Evolutionary conservation across 2,329 filamentous ascomycete species (phyloP).

Genomic region (Parastagonospora avenae): DNA sequence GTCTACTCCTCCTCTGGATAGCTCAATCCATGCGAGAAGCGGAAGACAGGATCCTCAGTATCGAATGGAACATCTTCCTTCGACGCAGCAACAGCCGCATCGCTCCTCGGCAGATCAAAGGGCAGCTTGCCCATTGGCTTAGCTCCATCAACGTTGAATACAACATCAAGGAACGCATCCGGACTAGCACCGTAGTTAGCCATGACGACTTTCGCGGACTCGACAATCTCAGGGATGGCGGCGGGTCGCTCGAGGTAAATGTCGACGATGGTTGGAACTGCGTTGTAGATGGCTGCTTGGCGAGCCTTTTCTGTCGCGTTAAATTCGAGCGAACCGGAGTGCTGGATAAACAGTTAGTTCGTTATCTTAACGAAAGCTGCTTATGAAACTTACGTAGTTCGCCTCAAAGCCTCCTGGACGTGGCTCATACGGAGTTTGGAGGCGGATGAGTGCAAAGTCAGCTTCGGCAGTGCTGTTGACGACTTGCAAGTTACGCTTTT

Average conservation of each 20-base stretch:
- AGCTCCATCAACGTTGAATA: conserved; percentile 46
- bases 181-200: conserved; percentile 49
- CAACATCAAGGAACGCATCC: conserved; percentile 53
- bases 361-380: too few species aligned
- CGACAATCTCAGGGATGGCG: conserved; percentile 51
- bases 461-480: conserved; percentile 47
- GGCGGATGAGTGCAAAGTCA: conserved; percentile 50
- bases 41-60: conserved; percentile 42
- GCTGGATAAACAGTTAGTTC: conserved; percentile 10
- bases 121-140: conserved; percentile 52
- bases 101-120: conserved; percentile 55
- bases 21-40: conserved; percentile 42
- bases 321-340: conserved; percentile 51
- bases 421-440: conserved; percentile 49
- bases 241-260: conserved; percentile 53
- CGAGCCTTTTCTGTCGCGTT: conserved; percentile 46
- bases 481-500: conserved; percentile 38
- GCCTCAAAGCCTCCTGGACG: conserved; percentile 51
- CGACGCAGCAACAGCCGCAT: conserved; percentile 48
- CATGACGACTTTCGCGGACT: conserved; percentile 46
- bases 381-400: conserved; percentile 22
- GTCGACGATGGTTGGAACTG: conserved; percentile 51
- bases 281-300: conserved; percentile 47
- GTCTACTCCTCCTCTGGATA: conserved; percentile 23
- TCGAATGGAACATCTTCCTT: conserved; percentile 47